A percentile compares a stretch with the other conserved stretches of the same genome.
These are phyloP conservation scores for Daldinia loculata DNA, from an alignment of 495 filamentous ascomycete species.

Conservation along the genomic window DNA sequence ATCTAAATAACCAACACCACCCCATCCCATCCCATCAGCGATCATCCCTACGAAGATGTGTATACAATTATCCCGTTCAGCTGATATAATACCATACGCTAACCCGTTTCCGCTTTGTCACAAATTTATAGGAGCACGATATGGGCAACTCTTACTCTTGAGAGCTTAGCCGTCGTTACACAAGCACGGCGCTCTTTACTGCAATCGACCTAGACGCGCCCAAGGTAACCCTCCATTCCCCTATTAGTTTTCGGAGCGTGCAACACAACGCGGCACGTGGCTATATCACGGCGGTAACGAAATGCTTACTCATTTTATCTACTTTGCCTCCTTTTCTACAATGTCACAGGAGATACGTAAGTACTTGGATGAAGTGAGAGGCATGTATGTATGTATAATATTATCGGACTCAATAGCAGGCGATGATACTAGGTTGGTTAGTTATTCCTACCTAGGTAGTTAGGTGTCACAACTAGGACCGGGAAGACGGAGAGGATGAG, in stretches of 20 bases:
- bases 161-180: constrained; percentile 8
- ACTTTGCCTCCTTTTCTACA: not conserved
- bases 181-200: not conserved
- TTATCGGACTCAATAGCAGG: not conserved
- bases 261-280: not conserved
- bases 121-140: constrained; percentile 74
- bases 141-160: constrained; percentile 71
- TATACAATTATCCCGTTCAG: not conserved
- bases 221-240: not conserved
- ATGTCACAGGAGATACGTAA: not conserved
- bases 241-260: not conserved
- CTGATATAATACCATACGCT: not conserved
- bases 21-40: not conserved
- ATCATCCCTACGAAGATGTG: not conserved
- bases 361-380: not conserved
- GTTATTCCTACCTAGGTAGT: not conserved
- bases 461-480: not conserved
- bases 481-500: not conserved
- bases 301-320: not conserved
- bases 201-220: not conserved
- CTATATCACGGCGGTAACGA: not conserved
- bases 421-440: not conserved
- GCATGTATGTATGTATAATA: not conserved
- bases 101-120: not conserved
- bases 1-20: not conserved